Base-by-base conservation (phyloP, 2,329 filamentous ascomycete genomes). In the Scedosporium apiospermum region DNA sequence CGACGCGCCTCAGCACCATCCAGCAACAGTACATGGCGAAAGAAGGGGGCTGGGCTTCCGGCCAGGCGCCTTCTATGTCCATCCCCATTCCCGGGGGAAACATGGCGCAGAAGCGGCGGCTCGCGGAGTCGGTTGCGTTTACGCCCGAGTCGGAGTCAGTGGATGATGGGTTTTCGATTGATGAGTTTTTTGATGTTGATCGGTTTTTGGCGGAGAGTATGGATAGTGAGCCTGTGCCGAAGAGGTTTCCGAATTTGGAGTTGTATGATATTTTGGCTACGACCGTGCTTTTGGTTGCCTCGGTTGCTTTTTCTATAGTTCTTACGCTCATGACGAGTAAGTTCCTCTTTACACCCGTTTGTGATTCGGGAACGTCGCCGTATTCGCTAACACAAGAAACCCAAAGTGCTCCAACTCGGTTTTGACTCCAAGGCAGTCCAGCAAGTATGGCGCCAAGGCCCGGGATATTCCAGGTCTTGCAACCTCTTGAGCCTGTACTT, bases 271-370 rank as follows among this genome's bases (percentile, higher is more conserved):
- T 63, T 34, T 60, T 67, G 1, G 59, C 66, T 1, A 57, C 63
- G 30, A 64, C 66, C 27, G 59, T 66, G 53, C 62, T 65, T n/a
- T n/a, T 67, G n/a, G 49, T 66, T 12, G 64, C 63, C 4, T 66
- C 66, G 1, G 63, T 66, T 3, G 66, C 64, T 2, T 65, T 67
- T 41, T 65, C 64, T 3, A 58, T 65, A 0, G 58, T 65, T 34
- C 41, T 67, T 3, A 64, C 63, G 1, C 27, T 66, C 21, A 61
- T 65, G 38, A 14, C 64, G 6, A 51, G 63, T 62, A n/a, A 60
- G 62, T 41, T 14, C 30, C n/a, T 10, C 49, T 44, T 30, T 38
- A 26, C 12, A 7, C 18, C 60, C 10, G 14, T 9, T 49, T 12
- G 14, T 9, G 27, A 3, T 6, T 30, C 1, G 12, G 5, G 27